Percentiles rank a stretch among this genome's conserved stretches.
Evolutionary conservation across 1,284 basidiomycete genomes (phyloP).

Genomic region (Irpex sp.): DNA sequence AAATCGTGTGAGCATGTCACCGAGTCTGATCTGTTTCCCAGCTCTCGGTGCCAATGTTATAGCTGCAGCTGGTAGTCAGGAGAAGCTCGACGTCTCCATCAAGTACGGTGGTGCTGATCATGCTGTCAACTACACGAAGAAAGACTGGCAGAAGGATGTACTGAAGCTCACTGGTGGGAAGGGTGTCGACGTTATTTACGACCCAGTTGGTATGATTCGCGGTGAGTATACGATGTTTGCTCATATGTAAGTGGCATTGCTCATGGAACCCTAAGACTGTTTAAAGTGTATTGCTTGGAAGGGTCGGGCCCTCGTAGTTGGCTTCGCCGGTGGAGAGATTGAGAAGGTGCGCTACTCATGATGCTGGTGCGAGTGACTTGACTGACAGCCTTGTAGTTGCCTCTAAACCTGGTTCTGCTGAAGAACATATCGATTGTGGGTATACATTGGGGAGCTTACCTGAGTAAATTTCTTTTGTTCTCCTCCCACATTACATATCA

Average conservation of each 20-base stretch:
- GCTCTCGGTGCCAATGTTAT: slow-evolving; percentile 78
- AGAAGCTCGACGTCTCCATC: slow-evolving; percentile 68
- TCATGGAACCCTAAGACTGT: slow-evolving; percentile 45
- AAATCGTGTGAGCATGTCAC: too few relatives aligned
- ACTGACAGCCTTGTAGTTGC: slow-evolving; percentile 47
- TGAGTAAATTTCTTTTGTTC: slow-evolving; percentile 39
- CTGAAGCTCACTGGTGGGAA: slow-evolving; percentile 72
- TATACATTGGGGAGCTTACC: slow-evolving; percentile 84
- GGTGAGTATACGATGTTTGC: slow-evolving; percentile 33
- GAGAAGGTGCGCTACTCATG: slow-evolving; percentile 63
- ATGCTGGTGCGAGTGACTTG: not conserved
- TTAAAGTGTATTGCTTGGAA: slow-evolving; percentile 95
- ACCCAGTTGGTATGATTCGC: slow-evolving; percentile 81
- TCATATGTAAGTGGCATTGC: not conserved
- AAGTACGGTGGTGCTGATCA: slow-evolving; percentile 71
- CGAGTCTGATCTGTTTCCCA: too few relatives aligned
- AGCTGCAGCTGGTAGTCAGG: slow-evolving; percentile 69
- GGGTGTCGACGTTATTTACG: slow-evolving; percentile 87
- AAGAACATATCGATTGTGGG: slow-evolving; percentile 86
- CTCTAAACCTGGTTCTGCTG: slow-evolving; percentile 84
- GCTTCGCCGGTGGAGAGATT: slow-evolving; percentile 86
- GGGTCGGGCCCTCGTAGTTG: slow-evolving; percentile 87
- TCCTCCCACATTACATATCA: not conserved
- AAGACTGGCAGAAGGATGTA: slow-evolving; percentile 76
- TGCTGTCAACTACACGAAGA: slow-evolving; percentile 61